Base-by-base conservation (phyloP, 2,329 filamentous ascomycete species). In the Daldinia eschscholtzii region DNA sequence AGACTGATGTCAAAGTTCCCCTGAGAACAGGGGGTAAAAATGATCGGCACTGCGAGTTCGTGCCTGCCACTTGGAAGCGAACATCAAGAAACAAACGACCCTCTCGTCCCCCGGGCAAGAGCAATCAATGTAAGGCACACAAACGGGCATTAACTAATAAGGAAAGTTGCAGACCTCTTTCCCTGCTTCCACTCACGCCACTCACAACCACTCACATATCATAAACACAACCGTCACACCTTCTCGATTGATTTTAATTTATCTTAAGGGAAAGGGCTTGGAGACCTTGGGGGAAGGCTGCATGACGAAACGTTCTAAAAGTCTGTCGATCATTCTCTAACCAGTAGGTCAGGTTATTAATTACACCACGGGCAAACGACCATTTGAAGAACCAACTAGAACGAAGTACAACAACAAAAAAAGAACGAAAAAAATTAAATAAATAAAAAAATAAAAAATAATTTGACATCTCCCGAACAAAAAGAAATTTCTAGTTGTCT, bases 81-180 rank as follows among this genome's bases (percentile, higher is more conserved):
- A 18, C 15, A 52, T 52, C 4, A 48, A 52, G 26, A 62, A 65
- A 65, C 50, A 52, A 61, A 60, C 20, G 42, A 12, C 56, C 37
- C 6, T 37, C 48, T 35, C 23, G 41, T 28, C n/a, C 42, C 41
- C 28, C 18, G 20, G 41, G 28, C 26, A 5, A 57, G n/a, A 28
- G 61, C 50, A 65, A 68, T 68, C 44, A 69, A 71, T 69, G 69
- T 62, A 66, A 69, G 69, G 69, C 61, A 71, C 69, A 39, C 28
- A 53, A 62, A 64, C 46, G 46, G 33, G 53, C 37, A 55, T 41
- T 55, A 61, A 39, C 66, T 55, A 71, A 60, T 67, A 55, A 59
- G 63, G 63, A 59, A 69, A 67, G 57, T 61, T 60, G 55, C 61
- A 67, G 57, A 46, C 33, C 33, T 4, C 18, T 39, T 56, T 52